Evolutionary conservation across 2,329 filamentous ascomycete genomes (phyloP).

Genomic region (Pyrenophora seminiperda): DNA sequence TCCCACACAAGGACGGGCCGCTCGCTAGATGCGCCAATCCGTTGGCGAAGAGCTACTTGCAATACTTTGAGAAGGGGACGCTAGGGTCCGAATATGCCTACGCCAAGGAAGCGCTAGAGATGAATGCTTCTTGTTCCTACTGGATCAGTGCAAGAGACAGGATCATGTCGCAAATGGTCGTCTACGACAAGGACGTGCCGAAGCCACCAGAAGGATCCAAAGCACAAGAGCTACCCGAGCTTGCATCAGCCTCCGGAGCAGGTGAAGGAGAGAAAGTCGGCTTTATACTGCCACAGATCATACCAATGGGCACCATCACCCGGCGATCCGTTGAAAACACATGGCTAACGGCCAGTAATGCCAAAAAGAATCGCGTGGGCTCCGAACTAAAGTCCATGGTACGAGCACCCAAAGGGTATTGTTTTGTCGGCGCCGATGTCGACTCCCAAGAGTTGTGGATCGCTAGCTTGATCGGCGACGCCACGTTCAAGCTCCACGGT

Average conservation of each 20-base stretch:
- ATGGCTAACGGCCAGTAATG: constrained; percentile 97
- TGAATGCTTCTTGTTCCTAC: constrained; percentile 98
- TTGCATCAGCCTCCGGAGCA: constrained; percentile 28
- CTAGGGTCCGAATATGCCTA: constrained; percentile 86
- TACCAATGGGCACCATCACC: constrained; percentile 98
- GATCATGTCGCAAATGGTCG: constrained; percentile 93
- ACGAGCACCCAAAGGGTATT: constrained; percentile 85
- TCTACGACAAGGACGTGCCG: constrained; percentile 71
- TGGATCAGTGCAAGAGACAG: constrained; percentile 96
- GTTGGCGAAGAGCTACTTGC: constrained; percentile 86
- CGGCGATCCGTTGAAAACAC: constrained; percentile 94
- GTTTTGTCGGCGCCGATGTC: constrained; percentile 94
- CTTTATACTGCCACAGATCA: constrained; percentile 92
- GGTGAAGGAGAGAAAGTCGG: constrained; percentile 57
- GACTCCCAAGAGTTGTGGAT: constrained; percentile 99
- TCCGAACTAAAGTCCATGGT: constrained; percentile 98
- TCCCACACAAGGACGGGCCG: constrained; percentile 95
- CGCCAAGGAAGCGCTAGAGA: constrained; percentile 92
- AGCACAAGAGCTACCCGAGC: constrained; percentile 23
- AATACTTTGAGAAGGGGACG: constrained; percentile 88
- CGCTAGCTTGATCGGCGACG: constrained; percentile 90
- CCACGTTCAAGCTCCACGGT: constrained; percentile 91
- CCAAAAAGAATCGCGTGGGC: constrained; percentile 92
- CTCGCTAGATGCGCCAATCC: constrained; percentile 82
- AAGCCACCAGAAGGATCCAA: constrained; percentile 47